phyloP scores from a whole-genome alignment of 2,329 filamentous ascomycete genomes.

The Hirsutella thompsonii region DNA sequence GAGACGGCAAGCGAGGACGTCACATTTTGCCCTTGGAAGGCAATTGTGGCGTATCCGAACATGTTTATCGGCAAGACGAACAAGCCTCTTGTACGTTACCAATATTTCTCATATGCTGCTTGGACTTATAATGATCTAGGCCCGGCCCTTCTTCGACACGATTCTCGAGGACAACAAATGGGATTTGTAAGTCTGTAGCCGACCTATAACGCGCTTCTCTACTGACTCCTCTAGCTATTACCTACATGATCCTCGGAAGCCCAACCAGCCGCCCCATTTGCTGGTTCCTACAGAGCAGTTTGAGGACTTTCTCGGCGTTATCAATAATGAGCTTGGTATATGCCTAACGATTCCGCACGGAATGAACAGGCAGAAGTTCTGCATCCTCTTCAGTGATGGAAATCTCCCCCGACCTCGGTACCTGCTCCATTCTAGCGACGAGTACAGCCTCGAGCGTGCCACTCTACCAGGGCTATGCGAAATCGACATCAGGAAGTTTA shows the following conservation, averaged over 20 bases:
- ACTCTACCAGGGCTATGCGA: constrained; percentile 21
- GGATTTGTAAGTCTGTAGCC: constrained; percentile 51
- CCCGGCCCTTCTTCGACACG: constrained; percentile 37
- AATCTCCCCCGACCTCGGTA: constrained; percentile 54
- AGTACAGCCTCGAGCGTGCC: constrained; percentile 18
- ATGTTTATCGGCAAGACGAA: constrained; percentile 44
- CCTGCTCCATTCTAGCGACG: constrained; percentile 42
- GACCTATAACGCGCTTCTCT: too few species aligned
- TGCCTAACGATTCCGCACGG: constrained; percentile 44
- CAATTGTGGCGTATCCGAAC: constrained; percentile 45
- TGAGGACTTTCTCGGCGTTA: constrained; percentile 45
- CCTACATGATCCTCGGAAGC: constrained; percentile 37
- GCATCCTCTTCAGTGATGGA: constrained; percentile 46
- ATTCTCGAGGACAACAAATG: constrained; percentile 51
- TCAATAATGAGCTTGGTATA: constrained; percentile 46
- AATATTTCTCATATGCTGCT: too few species aligned
- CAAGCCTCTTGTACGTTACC: constrained; percentile 25
- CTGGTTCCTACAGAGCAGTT: constrained; percentile 59
- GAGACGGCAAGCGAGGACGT: constrained; percentile 12
- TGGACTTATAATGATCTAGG: constrained; percentile 13
- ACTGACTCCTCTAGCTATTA: constrained; percentile 44
- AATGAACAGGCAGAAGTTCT: constrained; percentile 39
- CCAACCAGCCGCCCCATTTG: constrained; percentile 41
- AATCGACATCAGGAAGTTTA: constrained; percentile 19
- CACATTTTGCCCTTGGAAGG: constrained; percentile 35